Percentiles rank a stretch among this genome's conserved stretches.
phyloP scores from a whole-genome alignment of 2,329 filamentous ascomycete species.

The Trichoderma hamatum region DNA sequence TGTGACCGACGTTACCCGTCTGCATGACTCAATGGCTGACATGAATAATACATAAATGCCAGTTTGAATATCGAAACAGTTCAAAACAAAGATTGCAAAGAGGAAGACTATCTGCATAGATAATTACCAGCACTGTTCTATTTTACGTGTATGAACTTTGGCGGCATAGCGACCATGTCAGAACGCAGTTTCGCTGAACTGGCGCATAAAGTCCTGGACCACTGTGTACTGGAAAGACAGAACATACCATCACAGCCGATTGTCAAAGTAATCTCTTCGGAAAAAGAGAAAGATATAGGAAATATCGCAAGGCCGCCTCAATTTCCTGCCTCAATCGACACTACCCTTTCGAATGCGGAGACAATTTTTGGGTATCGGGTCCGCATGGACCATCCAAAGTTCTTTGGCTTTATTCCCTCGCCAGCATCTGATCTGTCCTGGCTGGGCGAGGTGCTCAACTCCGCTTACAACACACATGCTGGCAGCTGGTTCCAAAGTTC shows the following conservation, averaged over 20 bases:
- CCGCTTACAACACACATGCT: constrained; percentile 32
- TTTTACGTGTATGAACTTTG: not conserved
- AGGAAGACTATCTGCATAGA: not conserved
- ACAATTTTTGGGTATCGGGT: constrained; percentile 24
- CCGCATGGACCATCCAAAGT: constrained; percentile 28
- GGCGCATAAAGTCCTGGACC: not conserved
- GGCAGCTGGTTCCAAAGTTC: constrained; percentile 33
- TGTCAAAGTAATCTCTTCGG: not conserved
- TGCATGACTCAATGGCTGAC: not conserved
- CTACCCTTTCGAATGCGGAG: not conserved
- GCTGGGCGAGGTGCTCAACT: constrained; percentile 32
- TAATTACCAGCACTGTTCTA: not conserved
- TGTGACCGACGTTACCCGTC: not conserved
- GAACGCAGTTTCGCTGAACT: not conserved
- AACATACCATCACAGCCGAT: not conserved
- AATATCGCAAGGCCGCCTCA: not conserved
- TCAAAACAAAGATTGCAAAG: too few relatives aligned
- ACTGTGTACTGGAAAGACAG: constrained; percentile 1
- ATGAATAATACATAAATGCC: not conserved
- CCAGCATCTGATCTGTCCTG: constrained; percentile 34
- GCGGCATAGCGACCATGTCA: not conserved
- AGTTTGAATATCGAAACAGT: not conserved
- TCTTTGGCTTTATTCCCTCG: constrained; percentile 34
- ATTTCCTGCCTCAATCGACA: not conserved
- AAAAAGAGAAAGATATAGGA: not conserved